These are phyloP conservation scores for Coffea eugenioides DNA, from an alignment of 257 asterid species.

Conservation along the genomic window DNA sequence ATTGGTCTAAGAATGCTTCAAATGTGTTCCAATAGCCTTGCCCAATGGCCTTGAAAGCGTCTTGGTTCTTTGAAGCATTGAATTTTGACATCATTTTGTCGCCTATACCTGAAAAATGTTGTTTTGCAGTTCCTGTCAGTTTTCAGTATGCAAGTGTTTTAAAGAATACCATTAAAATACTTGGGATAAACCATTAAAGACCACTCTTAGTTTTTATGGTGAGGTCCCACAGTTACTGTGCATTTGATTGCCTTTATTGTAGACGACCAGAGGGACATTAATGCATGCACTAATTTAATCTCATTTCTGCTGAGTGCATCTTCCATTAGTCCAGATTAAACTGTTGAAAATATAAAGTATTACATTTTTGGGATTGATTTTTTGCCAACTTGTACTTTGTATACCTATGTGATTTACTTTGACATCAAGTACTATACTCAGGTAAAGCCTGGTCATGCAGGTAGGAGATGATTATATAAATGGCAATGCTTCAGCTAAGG, in stretches of 20 bases:
- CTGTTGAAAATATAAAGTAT: background rate
- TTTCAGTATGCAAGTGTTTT: background rate
- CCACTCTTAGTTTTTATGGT: background rate
- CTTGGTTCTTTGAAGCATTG: background rate
- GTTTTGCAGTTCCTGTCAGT: background rate
- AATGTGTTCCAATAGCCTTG: background rate
- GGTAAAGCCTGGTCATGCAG: slow-evolving; percentile 35
- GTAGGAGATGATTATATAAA: slow-evolving; percentile 34
- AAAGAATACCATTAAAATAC: background rate
- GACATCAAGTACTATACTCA: slow-evolving; percentile 18
- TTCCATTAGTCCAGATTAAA: background rate
- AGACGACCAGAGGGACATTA: background rate
- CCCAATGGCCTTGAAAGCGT: background rate
- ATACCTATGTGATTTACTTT: slow-evolving; percentile 12
- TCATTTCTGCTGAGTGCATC: background rate
- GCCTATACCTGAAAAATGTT: too few species aligned
- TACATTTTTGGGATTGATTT: background rate
- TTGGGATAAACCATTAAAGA: background rate
- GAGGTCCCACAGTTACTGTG: background rate
- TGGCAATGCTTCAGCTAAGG: slow-evolving; percentile 39
- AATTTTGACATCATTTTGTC: background rate
- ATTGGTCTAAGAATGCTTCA: background rate
- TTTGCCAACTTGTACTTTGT: background rate
- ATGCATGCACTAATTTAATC: background rate
- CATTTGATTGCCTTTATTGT: background rate